These are phyloP conservation scores for Camellia japonica DNA, from an alignment of 148 eudicot species.

Conservation along the genomic window DNA sequence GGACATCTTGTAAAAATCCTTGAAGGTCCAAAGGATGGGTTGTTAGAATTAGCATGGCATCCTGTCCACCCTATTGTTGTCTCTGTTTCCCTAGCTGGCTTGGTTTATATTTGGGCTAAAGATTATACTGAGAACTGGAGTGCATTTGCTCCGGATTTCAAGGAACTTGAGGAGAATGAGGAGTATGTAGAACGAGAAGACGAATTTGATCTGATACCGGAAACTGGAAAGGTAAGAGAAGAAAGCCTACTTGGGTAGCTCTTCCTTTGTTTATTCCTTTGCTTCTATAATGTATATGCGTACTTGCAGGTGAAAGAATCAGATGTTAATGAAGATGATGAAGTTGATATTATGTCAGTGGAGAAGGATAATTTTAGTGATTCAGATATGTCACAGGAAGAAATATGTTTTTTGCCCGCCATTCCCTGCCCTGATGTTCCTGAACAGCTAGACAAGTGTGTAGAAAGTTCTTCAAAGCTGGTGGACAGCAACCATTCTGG, in stretches of 20 bases:
- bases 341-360: conserved; percentile 72
- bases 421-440: conserved; percentile 66
- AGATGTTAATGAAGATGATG: conserved; percentile 71
- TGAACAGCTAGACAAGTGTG: conserved; percentile 55
- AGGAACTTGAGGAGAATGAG: conserved; percentile 97
- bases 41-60: conserved; percentile 97
- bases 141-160: conserved; percentile 97
- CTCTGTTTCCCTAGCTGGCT: conserved; percentile 85
- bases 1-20: conserved; percentile 98
- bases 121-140: conserved; percentile 97
- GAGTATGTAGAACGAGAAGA: conserved; percentile 98
- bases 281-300: conserved; percentile 1
- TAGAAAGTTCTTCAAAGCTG: conserved; percentile 49
- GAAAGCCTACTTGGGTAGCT: conserved; percentile 11
- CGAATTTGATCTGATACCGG: conserved; percentile 87
- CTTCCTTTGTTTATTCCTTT: not conserved
- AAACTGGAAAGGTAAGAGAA: conserved; percentile 66
- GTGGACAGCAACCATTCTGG: conserved; percentile 56
- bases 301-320: conserved; percentile 72
- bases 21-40: conserved; percentile 92
- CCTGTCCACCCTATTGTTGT: conserved; percentile 85
- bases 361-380: conserved; percentile 84
- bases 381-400: conserved; percentile 84
- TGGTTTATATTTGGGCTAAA: conserved; percentile 95
- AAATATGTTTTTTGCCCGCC: conserved; percentile 77